A percentile compares a stretch with the other conserved stretches of the same genome.
Evolutionary conservation across 371 early-diverging fungal genomes (phyloP).

Genomic region (Haplosporangium sp.): DNA sequence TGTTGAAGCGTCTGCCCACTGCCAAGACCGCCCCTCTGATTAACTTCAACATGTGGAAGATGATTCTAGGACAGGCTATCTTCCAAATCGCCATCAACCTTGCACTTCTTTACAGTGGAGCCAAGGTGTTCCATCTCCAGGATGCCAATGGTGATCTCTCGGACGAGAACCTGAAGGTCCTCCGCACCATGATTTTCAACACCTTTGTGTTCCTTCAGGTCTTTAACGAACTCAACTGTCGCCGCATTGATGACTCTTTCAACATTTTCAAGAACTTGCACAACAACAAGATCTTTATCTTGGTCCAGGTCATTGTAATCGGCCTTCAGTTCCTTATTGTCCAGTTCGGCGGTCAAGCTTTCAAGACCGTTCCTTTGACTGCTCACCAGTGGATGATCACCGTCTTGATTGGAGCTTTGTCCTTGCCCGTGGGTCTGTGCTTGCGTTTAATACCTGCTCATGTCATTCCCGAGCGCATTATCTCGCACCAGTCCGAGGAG

Average conservation of each 20-base stretch:
- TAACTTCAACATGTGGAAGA: conserved; percentile 89
- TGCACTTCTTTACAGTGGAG: conserved; percentile 68
- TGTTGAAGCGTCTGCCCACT: conserved; percentile 86
- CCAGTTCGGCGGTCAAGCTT: conserved; percentile 89
- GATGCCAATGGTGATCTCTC: conserved; percentile 47
- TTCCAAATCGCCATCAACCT: conserved; percentile 83
- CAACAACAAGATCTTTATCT: conserved; percentile 84
- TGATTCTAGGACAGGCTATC: conserved; percentile 91
- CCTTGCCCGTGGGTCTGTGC: conserved; percentile 87
- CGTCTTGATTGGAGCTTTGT: conserved; percentile 77
- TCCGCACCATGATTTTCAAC: conserved; percentile 94
- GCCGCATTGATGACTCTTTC: conserved; percentile 77
- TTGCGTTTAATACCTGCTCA: conserved; percentile 76
- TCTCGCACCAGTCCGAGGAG: conserved; percentile 54
- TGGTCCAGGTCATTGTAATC: conserved; percentile 77
- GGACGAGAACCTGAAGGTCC: conserved; percentile 53
- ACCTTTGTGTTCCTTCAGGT: conserved; percentile 95
- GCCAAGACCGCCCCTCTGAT: conserved; percentile 84
- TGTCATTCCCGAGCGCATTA: conserved; percentile 25
- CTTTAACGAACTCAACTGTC: conserved; percentile 91
- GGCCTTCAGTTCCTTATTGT: conserved; percentile 86
- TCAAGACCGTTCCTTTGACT: conserved; percentile 81
- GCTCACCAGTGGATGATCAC: conserved; percentile 86
- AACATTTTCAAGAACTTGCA: conserved; percentile 90
- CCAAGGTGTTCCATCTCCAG: conserved; percentile 72